Percentiles rank a stretch among this genome's conserved stretches.
Conservation (phyloP, 208 protist genomes). For the Blastocrithidia nonstop region DNA sequence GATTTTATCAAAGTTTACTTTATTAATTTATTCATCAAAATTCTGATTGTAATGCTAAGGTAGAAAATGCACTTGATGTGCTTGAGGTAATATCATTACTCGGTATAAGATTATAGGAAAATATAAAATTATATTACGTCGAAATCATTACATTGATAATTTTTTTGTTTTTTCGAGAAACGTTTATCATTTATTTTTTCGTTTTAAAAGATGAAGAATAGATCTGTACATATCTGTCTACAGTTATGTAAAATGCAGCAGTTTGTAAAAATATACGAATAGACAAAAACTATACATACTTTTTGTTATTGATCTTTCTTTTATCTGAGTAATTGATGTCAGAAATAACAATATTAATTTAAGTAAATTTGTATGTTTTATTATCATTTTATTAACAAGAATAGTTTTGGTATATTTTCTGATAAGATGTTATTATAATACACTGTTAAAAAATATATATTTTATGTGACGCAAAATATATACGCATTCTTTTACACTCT, state of each 20-base stretch:
- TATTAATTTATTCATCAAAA: slow-evolving; percentile 6
- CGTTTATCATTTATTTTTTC: slow-evolving; percentile 8
- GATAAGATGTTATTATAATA: too few relatives aligned
- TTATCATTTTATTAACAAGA: not conserved
- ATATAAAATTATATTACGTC: slow-evolving; percentile 2
- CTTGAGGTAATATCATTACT: too few relatives aligned
- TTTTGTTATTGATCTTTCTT: not conserved
- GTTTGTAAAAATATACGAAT: not conserved
- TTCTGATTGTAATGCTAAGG: not conserved
- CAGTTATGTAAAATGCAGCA: not conserved
- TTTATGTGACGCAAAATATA: too few relatives aligned
- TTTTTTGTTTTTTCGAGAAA: slow-evolving; percentile 4
- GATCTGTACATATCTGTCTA: not conserved
- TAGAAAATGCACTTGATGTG: not conserved
- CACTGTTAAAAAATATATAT: too few relatives aligned
- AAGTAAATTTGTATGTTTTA: not conserved
- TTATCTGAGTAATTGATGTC: not conserved
- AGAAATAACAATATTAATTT: not conserved
- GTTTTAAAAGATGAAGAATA: not conserved
- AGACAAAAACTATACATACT: slow-evolving; percentile 6
- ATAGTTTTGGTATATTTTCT: not conserved
- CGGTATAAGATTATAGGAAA: not conserved
- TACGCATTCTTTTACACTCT: too few relatives aligned
- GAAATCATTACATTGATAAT: slow-evolving; percentile 1
- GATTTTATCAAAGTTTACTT: slow-evolving; percentile 1